Percentiles rank a stretch among this genome's conserved stretches.
These are phyloP conservation scores for Candida patagonica DNA, from an alignment of 805 yeast genomes.

Conservation along the genomic window DNA sequence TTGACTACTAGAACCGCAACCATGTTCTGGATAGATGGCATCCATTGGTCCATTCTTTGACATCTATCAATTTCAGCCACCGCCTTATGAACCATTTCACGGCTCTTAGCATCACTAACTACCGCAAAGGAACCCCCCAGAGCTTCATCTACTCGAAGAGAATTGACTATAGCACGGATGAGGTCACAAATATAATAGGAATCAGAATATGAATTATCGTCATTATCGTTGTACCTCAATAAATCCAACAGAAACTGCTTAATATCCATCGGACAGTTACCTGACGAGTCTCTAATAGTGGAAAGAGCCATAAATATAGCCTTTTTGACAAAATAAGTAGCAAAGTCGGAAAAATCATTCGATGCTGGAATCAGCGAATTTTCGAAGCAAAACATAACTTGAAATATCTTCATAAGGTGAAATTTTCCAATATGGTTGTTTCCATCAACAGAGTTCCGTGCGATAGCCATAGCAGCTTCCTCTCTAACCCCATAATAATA, in stretches of 20 bases:
- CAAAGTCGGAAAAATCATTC: conserved; percentile 69
- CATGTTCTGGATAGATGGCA: conserved; percentile 58
- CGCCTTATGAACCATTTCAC: conserved; percentile 37
- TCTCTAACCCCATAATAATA: conserved; percentile 84
- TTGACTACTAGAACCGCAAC: conserved; percentile 48
- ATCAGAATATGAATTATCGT: conserved; percentile 69
- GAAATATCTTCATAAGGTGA: conserved; percentile 64
- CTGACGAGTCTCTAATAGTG: conserved; percentile 49
- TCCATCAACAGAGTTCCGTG: conserved; percentile 52
- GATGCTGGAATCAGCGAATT: conserved; percentile 60
- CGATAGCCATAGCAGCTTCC: conserved; percentile 77
- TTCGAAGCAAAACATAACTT: conserved; percentile 62
- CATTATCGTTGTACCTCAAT: conserved; percentile 76
- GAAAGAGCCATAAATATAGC: conserved; percentile 59
- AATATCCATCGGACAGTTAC: conserved; percentile 51
- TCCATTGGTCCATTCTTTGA: conserved; percentile 76
- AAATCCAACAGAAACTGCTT: conserved; percentile 58
- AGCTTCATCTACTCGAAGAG: conserved; percentile 21
- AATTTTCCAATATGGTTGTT: conserved; percentile 61
- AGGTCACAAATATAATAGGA: conserved; percentile 53
- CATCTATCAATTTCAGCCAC: conserved; percentile 63
- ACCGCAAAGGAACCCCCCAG: conserved; percentile 8
- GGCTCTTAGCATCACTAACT: background rate
- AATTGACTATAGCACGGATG: conserved; percentile 43
- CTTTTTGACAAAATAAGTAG: conserved; percentile 58